phyloP scores from a whole-genome alignment of 2,329 filamentous ascomycete genomes.

The Reticulascus tulasneorum region DNA sequence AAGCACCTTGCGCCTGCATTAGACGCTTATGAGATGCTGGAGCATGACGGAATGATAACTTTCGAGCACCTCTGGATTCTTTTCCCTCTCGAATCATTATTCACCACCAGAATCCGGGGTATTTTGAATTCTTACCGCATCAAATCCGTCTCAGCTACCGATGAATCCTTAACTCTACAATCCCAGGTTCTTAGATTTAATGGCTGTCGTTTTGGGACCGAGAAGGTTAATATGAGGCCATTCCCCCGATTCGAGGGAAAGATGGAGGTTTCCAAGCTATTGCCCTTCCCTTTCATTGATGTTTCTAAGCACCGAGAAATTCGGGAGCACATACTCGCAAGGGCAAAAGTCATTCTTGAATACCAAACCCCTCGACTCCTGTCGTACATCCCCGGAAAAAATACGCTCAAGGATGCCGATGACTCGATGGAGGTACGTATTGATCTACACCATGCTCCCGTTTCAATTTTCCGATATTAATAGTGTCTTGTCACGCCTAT shows the following conservation, averaged over 20 bases:
- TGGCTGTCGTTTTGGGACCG: neutral
- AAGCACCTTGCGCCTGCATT: conserved; percentile 47
- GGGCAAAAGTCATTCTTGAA: neutral
- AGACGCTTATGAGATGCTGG: conserved; percentile 43
- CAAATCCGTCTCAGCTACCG: neutral
- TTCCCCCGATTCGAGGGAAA: neutral
- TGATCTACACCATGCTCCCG: too few relatives aligned
- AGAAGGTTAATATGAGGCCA: neutral
- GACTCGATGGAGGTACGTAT: too few relatives aligned
- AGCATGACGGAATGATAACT: conserved; percentile 47
- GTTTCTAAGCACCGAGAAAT: neutral
- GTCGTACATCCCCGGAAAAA: too few relatives aligned
- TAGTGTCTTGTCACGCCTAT: neutral
- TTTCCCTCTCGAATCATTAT: conserved; percentile 35
- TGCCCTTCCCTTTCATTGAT: neutral
- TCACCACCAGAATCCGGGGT: neutral
- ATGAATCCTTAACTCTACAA: neutral
- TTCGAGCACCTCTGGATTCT: conserved; percentile 49
- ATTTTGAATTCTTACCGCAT: neutral
- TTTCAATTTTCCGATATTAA: neutral
- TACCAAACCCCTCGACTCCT: neutral
- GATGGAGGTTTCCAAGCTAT: neutral
- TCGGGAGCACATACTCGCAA: neutral
- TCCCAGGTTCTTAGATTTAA: neutral
- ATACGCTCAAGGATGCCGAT: neutral